Evolutionary conservation across 1,284 basidiomycete genomes (phyloP).

Genomic region (Ustilago vetiveriae): DNA sequence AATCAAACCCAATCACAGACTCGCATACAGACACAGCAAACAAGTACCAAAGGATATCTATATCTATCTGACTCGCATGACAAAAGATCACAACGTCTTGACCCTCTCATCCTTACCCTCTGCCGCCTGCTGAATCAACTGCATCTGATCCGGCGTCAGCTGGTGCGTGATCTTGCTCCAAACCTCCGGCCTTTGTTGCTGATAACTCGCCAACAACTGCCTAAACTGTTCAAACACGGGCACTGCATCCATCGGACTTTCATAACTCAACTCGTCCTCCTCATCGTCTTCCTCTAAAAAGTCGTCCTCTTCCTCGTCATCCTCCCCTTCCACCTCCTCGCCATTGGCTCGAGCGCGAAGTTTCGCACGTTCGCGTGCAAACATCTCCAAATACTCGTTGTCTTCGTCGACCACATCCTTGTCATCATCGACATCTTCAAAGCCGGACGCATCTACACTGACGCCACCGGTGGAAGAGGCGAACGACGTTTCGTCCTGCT

Average conservation of each 20-base stretch:
- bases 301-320: constrained; percentile 47
- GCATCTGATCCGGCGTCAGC: constrained; percentile 49
- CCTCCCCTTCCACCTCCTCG: constrained; percentile 49
- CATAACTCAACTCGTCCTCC: constrained; percentile 59
- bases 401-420: constrained; percentile 64
- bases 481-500: constrained; percentile 47
- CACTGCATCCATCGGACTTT: constrained; percentile 56
- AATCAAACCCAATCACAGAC: too few species aligned
- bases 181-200: constrained; percentile 35
- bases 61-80: too few species aligned
- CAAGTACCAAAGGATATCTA: too few species aligned
- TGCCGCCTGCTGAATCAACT: constrained; percentile 31
- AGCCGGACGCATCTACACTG: constrained; percentile 23
- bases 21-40: too few species aligned
- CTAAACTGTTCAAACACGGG: constrained; percentile 60
- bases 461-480: constrained; percentile 21
- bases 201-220: constrained; percentile 44
- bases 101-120: constrained; percentile 35
- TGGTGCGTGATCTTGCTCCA: constrained; percentile 33
- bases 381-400: constrained; percentile 65
- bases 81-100: constrained; percentile 43
- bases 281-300: constrained; percentile 44
- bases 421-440: constrained; percentile 59
- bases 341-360: constrained; percentile 50
- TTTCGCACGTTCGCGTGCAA: constrained; percentile 58